Percentiles rank a stretch among this genome's conserved stretches.
Evolutionary conservation across 805 yeast genomes (phyloP).

Genomic region (Candida quercuum): DNA sequence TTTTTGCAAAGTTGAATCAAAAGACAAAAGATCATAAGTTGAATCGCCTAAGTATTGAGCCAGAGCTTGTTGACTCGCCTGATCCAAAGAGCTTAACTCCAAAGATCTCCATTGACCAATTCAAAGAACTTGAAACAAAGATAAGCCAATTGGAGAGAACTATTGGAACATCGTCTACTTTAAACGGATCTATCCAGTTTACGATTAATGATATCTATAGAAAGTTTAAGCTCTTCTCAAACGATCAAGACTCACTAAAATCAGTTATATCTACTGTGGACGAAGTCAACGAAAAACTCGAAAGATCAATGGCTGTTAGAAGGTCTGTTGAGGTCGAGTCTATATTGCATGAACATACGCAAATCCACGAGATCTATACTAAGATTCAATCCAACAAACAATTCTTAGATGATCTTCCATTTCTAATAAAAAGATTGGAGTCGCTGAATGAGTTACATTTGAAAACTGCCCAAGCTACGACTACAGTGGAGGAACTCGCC

Average conservation of each 20-base stretch:
- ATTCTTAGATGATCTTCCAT: conserved; percentile 22
- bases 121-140: conserved; percentile 10
- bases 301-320: conserved; percentile 20
- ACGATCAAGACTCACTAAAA: conserved; percentile 18
- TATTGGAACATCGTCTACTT: conserved; percentile 12
- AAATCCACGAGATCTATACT: conserved; percentile 22
- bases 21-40: conserved; percentile 10
- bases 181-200: conserved; percentile 18
- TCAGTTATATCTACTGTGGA: conserved; percentile 18
- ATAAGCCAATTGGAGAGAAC: conserved; percentile 13
- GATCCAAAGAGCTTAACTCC: neutral
- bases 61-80: conserved; percentile 1
- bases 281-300: conserved; percentile 23
- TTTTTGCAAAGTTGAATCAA: conserved; percentile 12
- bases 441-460: conserved; percentile 22
- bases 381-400: conserved; percentile 13
- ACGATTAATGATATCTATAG: conserved; percentile 26
- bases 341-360: conserved; percentile 17
- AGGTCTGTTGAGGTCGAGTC: conserved; percentile 14
- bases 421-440: conserved; percentile 22
- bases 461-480: conserved; percentile 12
- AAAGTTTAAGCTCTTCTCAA: conserved; percentile 22
- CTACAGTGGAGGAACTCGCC: conserved; percentile 17
- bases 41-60: neutral
- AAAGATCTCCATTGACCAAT: neutral